A percentile compares a stretch with the other conserved stretches of the same genome.
These are phyloP conservation scores for Ceratocystis smalleyi DNA, from an alignment of 2,329 filamentous ascomycete species.

Conservation along the genomic window DNA sequence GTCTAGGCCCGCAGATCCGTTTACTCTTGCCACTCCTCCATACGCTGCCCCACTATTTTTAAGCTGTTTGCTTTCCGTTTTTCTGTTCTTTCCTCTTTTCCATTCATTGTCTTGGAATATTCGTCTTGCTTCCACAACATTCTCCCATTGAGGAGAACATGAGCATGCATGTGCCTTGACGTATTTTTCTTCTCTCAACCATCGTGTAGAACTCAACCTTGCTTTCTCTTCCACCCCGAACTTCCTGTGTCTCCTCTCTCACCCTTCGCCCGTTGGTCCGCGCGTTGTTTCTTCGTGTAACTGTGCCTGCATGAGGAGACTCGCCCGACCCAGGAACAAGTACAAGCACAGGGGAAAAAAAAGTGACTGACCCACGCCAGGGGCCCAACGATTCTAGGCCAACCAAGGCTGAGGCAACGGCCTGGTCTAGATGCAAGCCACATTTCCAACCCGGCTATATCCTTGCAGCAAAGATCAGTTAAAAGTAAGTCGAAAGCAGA, in stretches of 20 bases:
- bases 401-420: background rate
- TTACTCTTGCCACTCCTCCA: too few relatives aligned
- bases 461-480: background rate
- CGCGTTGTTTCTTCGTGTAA: background rate
- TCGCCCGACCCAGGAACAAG: background rate
- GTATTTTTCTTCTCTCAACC: constrained; percentile 18
- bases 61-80: background rate
- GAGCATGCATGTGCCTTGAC: background rate
- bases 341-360: background rate
- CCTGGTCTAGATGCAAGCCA: background rate
- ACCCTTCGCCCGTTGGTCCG: background rate
- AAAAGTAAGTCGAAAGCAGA: background rate
- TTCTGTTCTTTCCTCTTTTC: background rate
- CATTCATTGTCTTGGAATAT: background rate
- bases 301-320: background rate
- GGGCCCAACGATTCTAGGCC: background rate
- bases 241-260: constrained; percentile 17
- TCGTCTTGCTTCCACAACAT: background rate
- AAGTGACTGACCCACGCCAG: background rate
- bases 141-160: background rate
- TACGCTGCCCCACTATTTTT: too few relatives aligned
- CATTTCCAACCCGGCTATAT: background rate
- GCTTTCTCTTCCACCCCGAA: background rate
- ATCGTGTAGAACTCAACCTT: background rate
- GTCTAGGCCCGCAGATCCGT: too few relatives aligned